Base-by-base conservation (phyloP, 2,329 filamentous ascomycete species). In the Phialophora expanda region DNA sequence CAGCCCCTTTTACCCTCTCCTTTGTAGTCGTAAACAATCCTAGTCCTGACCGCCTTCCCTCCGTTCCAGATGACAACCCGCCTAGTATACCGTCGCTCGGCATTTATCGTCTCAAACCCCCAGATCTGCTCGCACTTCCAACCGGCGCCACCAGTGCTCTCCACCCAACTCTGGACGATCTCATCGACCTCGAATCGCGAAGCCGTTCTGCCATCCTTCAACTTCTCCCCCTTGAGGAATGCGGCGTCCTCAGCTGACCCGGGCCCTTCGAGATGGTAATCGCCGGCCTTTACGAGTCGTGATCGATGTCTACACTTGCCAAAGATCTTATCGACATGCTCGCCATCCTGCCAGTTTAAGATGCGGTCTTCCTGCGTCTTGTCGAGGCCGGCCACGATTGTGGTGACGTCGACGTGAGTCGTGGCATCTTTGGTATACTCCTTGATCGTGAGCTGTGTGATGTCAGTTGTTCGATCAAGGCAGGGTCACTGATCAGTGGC, bases 311-410 rank as follows among this genome's bases (percentile, higher is more conserved):
- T 81, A 68, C 95, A 84, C 63, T 79, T 80, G 65, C 93, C 93
- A 76, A 96, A 97, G 71, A 96, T 85, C 83, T 88, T 89, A 81
- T 97, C 92, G 28, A 80, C 81, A 81, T 93, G 91, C 69, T 86
- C 84, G 71, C 89, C 88, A 61, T 78, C 83, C 22, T 78, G 75
- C 79, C 84, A 87, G 75, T 89, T 83, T 2, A 89, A 76, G 1
- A 74, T 78, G 56, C 88, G 84, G 7, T 78, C 73, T 75, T 91
- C 89, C n/a, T 79, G 78, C 20, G 84, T 93, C 73, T 86, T 88
- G 74, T 85, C 86, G 69, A 96, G 81, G 66, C 88, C 91, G 8
- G 90, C 90, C 44, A 86, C 82, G 55, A 85, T 81, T 80, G 96
- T 92, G 65, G 87, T 85, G 75, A 93, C 88, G 78, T 90, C 85